Conservation (phyloP, 2,329 filamentous ascomycete species). For the Diplodia sapinea region DNA sequence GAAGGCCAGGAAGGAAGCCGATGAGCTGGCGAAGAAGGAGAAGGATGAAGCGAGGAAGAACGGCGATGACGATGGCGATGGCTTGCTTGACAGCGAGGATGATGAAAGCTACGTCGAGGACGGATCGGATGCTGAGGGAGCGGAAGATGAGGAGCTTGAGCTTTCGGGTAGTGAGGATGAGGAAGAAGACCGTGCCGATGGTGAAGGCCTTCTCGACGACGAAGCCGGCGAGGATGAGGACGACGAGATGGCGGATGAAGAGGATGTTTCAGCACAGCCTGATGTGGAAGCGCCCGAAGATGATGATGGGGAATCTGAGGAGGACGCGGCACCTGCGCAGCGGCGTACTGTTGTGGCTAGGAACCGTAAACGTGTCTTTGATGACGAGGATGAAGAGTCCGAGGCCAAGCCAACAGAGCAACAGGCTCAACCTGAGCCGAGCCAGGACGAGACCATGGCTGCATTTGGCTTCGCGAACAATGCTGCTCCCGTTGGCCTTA, state of each 20-base stretch:
- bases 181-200: constrained; percentile 44
- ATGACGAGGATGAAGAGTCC: constrained; percentile 41
- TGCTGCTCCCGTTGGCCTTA: constrained; percentile 68
- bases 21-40: constrained; percentile 79
- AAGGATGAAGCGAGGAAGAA: constrained; percentile 73
- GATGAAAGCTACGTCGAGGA: constrained; percentile 56
- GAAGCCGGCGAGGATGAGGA: constrained; percentile 47
- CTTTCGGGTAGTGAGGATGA: constrained; percentile 54
- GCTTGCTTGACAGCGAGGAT: constrained; percentile 61
- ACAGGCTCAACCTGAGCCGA: constrained; percentile 31
- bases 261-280: constrained; percentile 66
- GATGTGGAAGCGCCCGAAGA: neutral
- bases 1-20: constrained; percentile 79
- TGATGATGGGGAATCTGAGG: constrained; percentile 10
- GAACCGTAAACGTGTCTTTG: constrained; percentile 19
- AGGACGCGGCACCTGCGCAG: neutral
- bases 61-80: constrained; percentile 51
- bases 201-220: constrained; percentile 46
- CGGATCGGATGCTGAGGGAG: constrained; percentile 45
- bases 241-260: constrained; percentile 37
- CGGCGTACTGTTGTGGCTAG: constrained; percentile 5
- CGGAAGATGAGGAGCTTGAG: constrained; percentile 40
- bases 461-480: constrained; percentile 49
- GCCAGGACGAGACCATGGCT: constrained; percentile 42
- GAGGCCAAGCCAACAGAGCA: constrained; percentile 8